Evolutionary conservation across 345 rosid genomes (phyloP), one percentile per base, ranked within the genome.

Genomic region (Ceriops zippeliana): DNA sequence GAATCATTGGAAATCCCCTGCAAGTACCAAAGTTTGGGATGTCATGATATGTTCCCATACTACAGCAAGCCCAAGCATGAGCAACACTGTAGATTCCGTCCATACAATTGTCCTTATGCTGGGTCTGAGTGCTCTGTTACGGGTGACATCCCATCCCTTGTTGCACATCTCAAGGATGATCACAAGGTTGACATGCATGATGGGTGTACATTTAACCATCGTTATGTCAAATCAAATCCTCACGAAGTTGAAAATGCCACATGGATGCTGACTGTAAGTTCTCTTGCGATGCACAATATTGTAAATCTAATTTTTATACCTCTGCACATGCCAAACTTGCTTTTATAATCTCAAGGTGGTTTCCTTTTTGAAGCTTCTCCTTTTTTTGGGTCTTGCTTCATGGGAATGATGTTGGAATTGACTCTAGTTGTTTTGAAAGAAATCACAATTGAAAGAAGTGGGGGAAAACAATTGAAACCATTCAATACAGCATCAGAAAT

Each of bases 191-290:
- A 89, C 74, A 88, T 86, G 90, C 87, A 86, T 66, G 82, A 85
- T 69, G 96, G 98, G n/a, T 78, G 87, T 76, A 78, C 88, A 65
- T 92, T 92, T 73, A 86, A 85, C 76, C 93, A 89, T 54, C 84
- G 87, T 61, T 91, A 91, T 65, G 96, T 91, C 58, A 90, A 92
- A 74, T 83, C 87, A n/a, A 85, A 92, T 73, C 90, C 90, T 26
- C 84, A 85, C 53, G 90, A 92, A 71, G 88, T 88, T 42, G 96
- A 92, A 76, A 88, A 90, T 63, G 89, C 90, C 59, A 88, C 90
- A 34, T 85, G 89, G 93, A 88, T 89, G 96, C 81, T 89, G 21
- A 87, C 93, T 0, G 93, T 89, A 80, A 84, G 89, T 77, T 69
- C 46, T 54, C 38, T 8, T 37, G 68, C n/a, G 19, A 20, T 61